Evolutionary conservation across 2,329 filamentous ascomycete species (phyloP).

Genomic region (Aspergillus melleus): DNA sequence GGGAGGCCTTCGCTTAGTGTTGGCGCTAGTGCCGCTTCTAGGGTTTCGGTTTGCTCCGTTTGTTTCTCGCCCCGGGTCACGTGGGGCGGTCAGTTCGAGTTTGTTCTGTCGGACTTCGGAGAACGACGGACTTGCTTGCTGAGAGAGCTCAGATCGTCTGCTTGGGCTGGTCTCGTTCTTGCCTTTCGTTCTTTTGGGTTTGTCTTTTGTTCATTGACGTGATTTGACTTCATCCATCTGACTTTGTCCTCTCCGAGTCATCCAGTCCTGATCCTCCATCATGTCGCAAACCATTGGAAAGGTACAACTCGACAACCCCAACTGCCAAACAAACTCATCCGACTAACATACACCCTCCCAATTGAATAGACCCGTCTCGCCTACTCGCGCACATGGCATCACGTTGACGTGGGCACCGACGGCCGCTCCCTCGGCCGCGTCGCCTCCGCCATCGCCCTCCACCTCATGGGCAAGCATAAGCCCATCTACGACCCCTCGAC

Average conservation of each 20-base stretch:
- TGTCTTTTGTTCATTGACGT: background rate
- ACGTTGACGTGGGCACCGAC: slow-evolving; percentile 70
- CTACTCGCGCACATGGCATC: slow-evolving; percentile 95
- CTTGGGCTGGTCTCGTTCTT: too few relatives aligned
- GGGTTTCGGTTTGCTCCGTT: slow-evolving; percentile 4
- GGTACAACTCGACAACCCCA: slow-evolving; percentile 26
- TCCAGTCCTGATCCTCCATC: slow-evolving; percentile 10
- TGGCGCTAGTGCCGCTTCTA: slow-evolving; percentile 32
- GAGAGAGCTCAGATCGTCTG: too few relatives aligned
- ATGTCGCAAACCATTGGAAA: slow-evolving; percentile 50
- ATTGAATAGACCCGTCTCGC: slow-evolving; percentile 80
- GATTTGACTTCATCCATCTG: background rate
- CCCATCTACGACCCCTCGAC: slow-evolving; percentile 96
- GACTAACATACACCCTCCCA: background rate
- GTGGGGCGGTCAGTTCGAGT: slow-evolving; percentile 16
- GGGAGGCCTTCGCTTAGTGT: slow-evolving; percentile 44
- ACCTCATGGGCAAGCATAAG: slow-evolving; percentile 99
- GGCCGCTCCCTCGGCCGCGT: slow-evolving; percentile 84
- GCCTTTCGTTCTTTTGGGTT: too few relatives aligned
- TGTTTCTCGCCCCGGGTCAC: slow-evolving; percentile 22
- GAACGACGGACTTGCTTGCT: background rate
- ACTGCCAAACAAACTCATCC: background rate
- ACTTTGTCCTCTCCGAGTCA: background rate
- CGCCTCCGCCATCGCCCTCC: slow-evolving; percentile 79
- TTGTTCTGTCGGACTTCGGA: background rate